A percentile compares a stretch with the other conserved stretches of the same genome.
Evolutionary conservation across 2,329 filamentous ascomycete species (phyloP).

Genomic region (Tolypocladium ovalisporum): DNA sequence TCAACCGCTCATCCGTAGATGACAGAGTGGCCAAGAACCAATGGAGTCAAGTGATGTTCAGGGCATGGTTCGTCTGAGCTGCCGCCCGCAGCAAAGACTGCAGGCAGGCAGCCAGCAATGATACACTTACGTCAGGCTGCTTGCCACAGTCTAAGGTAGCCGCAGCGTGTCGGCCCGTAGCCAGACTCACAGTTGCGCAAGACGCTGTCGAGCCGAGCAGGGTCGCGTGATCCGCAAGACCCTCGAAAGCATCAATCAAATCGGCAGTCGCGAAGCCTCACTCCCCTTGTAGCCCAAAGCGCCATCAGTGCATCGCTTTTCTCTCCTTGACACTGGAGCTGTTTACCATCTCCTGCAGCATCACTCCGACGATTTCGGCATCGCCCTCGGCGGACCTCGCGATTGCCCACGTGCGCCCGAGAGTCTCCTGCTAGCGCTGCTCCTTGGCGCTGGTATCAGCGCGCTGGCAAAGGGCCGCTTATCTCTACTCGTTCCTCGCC

Average conservation of each 20-base stretch:
- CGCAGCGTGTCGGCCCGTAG: neutral
- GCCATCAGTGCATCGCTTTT: too few relatives aligned
- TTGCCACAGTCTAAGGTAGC: neutral
- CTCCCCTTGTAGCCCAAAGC: neutral
- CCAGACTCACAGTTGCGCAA: neutral
- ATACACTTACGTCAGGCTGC: neutral
- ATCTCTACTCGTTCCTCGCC: neutral
- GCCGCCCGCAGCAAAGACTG: too few relatives aligned
- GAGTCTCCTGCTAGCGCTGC: neutral
- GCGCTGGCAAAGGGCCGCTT: neutral
- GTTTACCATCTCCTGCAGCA: neutral
- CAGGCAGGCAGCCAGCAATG: too few relatives aligned
- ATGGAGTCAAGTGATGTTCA: too few relatives aligned
- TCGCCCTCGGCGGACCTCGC: neutral
- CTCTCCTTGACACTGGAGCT: too few relatives aligned
- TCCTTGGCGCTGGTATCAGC: neutral
- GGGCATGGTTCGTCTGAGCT: too few relatives aligned
- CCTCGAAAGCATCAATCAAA: neutral
- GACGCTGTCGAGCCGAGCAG: neutral
- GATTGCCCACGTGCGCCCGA: neutral
- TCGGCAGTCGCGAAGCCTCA: neutral
- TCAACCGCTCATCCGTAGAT: too few relatives aligned
- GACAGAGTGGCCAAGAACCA: too few relatives aligned
- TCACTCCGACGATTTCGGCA: neutral
- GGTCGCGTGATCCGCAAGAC: neutral